Conservation (phyloP, 2,329 filamentous ascomycete species). For the Pleomassaria siparia region DNA sequence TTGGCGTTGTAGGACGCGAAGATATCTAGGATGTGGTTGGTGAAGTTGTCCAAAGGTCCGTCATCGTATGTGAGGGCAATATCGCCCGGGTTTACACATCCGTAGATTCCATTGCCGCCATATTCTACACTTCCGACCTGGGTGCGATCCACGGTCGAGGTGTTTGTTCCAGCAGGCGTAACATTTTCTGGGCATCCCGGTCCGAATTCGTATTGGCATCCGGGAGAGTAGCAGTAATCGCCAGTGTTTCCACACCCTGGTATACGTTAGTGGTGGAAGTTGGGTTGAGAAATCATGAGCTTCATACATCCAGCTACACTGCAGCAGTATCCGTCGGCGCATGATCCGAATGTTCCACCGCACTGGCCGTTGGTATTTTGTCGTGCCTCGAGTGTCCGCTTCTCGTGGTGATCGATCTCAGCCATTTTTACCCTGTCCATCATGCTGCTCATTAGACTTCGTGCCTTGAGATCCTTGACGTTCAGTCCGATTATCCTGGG, state of each 20-base stretch:
- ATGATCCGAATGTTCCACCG: slow-evolving; percentile 32
- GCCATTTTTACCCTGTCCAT: slow-evolving; percentile 23
- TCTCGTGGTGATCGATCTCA: slow-evolving; percentile 20
- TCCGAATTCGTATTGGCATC: slow-evolving; percentile 64
- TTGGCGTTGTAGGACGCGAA: slow-evolving; percentile 62
- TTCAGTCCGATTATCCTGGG: slow-evolving; percentile 40
- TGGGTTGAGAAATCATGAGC: neutral
- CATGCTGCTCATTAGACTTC: slow-evolving; percentile 32
- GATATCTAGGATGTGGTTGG: slow-evolving; percentile 62
- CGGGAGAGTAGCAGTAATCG: slow-evolving; percentile 62
- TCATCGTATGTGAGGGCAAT: slow-evolving; percentile 70
- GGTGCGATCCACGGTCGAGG: slow-evolving; percentile 54
- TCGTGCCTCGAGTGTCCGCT: slow-evolving; percentile 24
- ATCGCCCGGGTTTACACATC: slow-evolving; percentile 55
- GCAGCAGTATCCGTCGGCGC: slow-evolving; percentile 39
- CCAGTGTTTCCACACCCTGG: slow-evolving; percentile 55
- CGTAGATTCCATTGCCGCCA: slow-evolving; percentile 59
- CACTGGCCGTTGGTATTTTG: slow-evolving; percentile 36
- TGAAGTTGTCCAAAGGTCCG: slow-evolving; percentile 62
- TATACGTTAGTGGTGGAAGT: slow-evolving; percentile 12
- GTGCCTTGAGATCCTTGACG: slow-evolving; percentile 37
- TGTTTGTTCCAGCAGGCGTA: slow-evolving; percentile 58
- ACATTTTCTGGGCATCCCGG: slow-evolving; percentile 62
- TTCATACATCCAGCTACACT: slow-evolving; percentile 33
- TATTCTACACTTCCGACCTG: slow-evolving; percentile 58